These are phyloP conservation scores for Salvia rosmarinus DNA, from an alignment of 257 asterid genomes.

Conservation along the genomic window DNA sequence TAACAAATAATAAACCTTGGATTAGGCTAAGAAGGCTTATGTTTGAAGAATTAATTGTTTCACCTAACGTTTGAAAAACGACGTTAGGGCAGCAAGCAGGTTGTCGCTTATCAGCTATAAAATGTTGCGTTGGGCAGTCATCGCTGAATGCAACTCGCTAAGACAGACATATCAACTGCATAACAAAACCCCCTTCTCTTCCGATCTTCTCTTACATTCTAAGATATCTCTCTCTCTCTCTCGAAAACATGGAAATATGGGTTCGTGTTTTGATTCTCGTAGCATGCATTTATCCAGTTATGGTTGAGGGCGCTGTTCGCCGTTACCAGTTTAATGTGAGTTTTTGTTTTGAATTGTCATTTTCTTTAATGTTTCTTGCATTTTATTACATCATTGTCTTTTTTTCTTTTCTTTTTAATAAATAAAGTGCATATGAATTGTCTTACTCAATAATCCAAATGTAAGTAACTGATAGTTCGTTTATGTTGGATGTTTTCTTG, in stretches of 20 bases:
- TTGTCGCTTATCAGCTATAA: constrained; percentile 44
- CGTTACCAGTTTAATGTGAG: constrained; percentile 86
- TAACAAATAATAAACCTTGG: constrained; percentile 30
- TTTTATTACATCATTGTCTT: neutral
- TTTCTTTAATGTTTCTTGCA: neutral
- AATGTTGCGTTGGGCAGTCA: constrained; percentile 54
- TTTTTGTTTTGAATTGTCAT: neutral
- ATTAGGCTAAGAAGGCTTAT: constrained; percentile 34
- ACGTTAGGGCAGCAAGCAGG: constrained; percentile 55
- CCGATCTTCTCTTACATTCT: constrained; percentile 18
- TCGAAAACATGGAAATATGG: constrained; percentile 45
- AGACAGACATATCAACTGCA: constrained; percentile 39
- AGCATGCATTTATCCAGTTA: constrained; percentile 42
- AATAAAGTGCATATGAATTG: neutral
- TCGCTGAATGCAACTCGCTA: constrained; percentile 37
- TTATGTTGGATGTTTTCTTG: neutral
- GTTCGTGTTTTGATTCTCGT: constrained; percentile 50
- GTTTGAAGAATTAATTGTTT: constrained; percentile 46
- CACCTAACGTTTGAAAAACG: constrained; percentile 79
- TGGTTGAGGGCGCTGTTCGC: constrained; percentile 65
- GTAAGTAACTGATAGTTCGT: neutral
- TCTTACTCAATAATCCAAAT: neutral
- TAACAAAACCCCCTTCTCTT: constrained; percentile 15
- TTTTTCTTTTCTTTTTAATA: too few relatives aligned
- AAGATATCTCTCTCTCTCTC: constrained; percentile 27